Evolutionary conservation across 1,284 basidiomycete species (phyloP), one percentile per base, ranked within the genome.

Genomic region (Ceraceosorus bombacis): DNA sequence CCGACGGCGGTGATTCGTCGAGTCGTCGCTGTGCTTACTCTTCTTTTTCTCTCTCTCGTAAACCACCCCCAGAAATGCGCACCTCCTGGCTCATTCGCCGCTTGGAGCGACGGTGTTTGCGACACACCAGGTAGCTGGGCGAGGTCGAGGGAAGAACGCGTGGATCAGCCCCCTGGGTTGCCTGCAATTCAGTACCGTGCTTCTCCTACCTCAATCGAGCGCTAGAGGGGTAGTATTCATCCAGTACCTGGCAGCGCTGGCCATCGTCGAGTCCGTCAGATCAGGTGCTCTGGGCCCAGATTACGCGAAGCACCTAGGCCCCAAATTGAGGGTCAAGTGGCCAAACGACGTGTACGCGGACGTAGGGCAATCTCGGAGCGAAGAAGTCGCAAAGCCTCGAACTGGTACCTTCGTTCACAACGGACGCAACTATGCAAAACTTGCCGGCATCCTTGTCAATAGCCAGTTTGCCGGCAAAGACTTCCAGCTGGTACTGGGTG

Each of bases 101-200:
- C 80, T 85, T 0, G 91, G 92, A 0, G 73, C 89, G 6, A 81
- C 90, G 39, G 91, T 88, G 53, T 79, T 96, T 43, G 93, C 92
- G 0, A 87, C 89, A 0, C 85, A 88, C 68, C 94, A 98, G 78
- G 82, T 95, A 7, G 82, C 86, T 9, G 95, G 90, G 0, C 83
- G 94, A 49, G 94, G 94, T 0, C 85, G 94, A 41, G 92, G 93
- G 0, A 81, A 83, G 15, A 98, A 98, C 74, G 81, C 86, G 40
- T 98, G 94, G 94, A 84, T 98, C 54, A 96, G 93, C 0, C 92
- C 93, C 0, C 79, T 84, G 0, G 93, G 93, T 1, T 94, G 90
- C 74, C 83, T 97, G 17, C 86, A 88, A 64, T 89, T 93, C 77
- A 93, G 91, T 5, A 75, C 94, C 41, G 82, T 88, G 38, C 81